Base-by-base conservation (phyloP, 2,329 filamentous ascomycete species). In the Xylaria polymorpha region DNA sequence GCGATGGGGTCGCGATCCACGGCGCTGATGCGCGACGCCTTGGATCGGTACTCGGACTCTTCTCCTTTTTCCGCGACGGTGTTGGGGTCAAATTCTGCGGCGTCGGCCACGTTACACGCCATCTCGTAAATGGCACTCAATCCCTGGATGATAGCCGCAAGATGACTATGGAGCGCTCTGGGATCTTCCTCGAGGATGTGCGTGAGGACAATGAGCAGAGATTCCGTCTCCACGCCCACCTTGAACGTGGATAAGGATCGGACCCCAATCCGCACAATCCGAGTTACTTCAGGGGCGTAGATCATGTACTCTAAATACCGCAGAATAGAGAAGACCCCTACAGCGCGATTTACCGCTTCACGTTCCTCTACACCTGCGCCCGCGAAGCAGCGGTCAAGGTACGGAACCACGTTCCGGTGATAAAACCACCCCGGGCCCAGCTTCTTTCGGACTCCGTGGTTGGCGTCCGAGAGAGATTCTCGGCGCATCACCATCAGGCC, bases 231-330 rank as follows among this genome's bases (percentile, higher is more conserved):
- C 1, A 79, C 75, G 4, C 81, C 81, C 14, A 78, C 69, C 4
- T 80, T 79, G 9, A 83, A 78, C 20, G 79, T 84, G 64, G 81
- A 81, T 6, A 87, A 78, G 0, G 83, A 81, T 0, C 82, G 81
- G 39, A 89, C 83, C 6, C 85, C 81, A 18, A 88, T 79, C 9
- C 85, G 83, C 3, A 87, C 77, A 6, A 89, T 80, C 39, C 78
- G 76, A 4, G 80, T 80, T 0, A 82, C 78, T 58, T 89, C 86
- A 18, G 84, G 82, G 51, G 87, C 82, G 75, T 87, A 89, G 20
- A 87, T 82, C 1, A 81, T 75, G 61, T 84, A 87, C 20, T 78
- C 78, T 66, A 88, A 82, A 74, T 87, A 82, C 68, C 81, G 83
- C 8, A 87, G 78, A 56, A 86, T 80, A 0, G 84, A 79, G 5